Conservation (phyloP, 2,329 filamentous ascomycete genomes). For the Colletotrichum filicis region DNA sequence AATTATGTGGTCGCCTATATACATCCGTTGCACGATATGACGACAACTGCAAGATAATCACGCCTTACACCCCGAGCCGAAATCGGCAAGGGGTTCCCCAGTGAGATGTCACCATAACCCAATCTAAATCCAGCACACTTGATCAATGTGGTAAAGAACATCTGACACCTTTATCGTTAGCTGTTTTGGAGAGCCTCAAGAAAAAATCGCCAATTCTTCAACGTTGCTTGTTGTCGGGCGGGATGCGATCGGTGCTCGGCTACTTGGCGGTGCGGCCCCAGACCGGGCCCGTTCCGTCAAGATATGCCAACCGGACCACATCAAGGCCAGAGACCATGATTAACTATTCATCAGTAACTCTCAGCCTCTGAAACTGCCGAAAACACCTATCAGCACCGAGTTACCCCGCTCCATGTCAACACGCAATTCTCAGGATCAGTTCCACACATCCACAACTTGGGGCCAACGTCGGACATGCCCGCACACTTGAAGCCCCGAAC, state of each 20-base stretch:
- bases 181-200: not conserved
- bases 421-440: conserved; percentile 16
- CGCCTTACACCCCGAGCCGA: conserved; percentile 38
- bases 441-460: conserved; percentile 25
- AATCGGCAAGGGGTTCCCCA: conserved; percentile 31
- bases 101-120: conserved; percentile 20
- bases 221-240: not conserved
- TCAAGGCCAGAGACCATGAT: not conserved
- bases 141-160: not conserved
- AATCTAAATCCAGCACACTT: not conserved
- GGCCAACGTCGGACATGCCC: not conserved
- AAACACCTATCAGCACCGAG: not conserved
- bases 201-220: not conserved
- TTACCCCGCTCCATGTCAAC: conserved; percentile 16
- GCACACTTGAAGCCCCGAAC: not conserved
- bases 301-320: not conserved
- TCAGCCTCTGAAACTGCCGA: not conserved
- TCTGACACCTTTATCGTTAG: not conserved
- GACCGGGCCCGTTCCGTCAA: not conserved
- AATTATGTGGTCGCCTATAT: conserved; percentile 18
- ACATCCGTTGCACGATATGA: conserved; percentile 34
- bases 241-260: not conserved
- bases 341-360: not conserved
- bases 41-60: conserved; percentile 40
- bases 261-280: too few relatives aligned